Base-by-base conservation (phyloP, 2,329 filamentous ascomycete species). In the Cladosporium colombiae region DNA sequence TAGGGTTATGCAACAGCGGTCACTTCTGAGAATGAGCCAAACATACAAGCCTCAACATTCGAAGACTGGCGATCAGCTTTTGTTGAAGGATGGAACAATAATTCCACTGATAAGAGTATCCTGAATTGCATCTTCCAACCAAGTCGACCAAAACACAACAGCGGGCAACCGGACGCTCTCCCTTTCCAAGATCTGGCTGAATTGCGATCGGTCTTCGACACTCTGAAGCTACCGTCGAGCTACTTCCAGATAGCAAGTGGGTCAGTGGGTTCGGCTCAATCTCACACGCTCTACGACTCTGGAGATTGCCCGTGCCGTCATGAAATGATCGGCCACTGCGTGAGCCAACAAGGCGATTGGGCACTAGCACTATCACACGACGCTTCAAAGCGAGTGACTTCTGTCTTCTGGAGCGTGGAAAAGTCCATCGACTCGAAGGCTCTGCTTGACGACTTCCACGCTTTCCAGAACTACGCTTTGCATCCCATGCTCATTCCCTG, bases 401-500 rank as follows among this genome's bases (percentile, higher is more conserved):
- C 66, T 3, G 64, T 66, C 2, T 69, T 68, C 61, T 70, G 69
- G 67, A 70, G 68, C 33, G 52, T 70, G 2, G 69, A 68, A 21
- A n/a, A 62, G 8, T 27, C 52, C 1, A 64, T 68, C 16, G 53
- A 69, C 25, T 40, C 62, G 25, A 55, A 27, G 62, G 64, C 18
- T 7, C 57, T 69, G 10, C 27, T 65, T 5, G 57, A 59, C 4
- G 67, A 69, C 31, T 40, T 71, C 2, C 21, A 23, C 1, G 63
- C 25, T 16, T 65, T 70, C 21, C 62, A 60, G 21, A n/a, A 56
- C 3, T 61, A 64, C 23, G 56, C 67, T 8, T 57, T 62, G 5
- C 69, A 71, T 35, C 69, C 69, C 4, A 68, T 71, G 68, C 58
- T 71, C 10, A 64, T 71, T 7, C 69, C 69, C 1, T 68, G 68